Base-by-base conservation (phyloP, 371 early-diverging fungal species). In the Dentiscutata heterogama region DNA sequence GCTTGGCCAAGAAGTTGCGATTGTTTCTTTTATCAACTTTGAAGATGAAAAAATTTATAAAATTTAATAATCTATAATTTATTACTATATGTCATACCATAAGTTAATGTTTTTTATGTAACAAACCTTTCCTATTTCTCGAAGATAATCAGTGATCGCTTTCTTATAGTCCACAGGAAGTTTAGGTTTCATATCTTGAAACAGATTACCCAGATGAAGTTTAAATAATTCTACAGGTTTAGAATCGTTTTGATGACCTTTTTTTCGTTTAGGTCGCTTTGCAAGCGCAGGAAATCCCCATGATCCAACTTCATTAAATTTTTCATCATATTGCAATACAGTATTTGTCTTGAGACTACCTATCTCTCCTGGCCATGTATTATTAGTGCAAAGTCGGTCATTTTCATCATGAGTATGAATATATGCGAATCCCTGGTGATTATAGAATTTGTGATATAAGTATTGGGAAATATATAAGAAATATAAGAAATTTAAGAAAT, bases 191-290 rank as follows among this genome's bases (percentile, higher is more conserved):
- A 58, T 46, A 20, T 58, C 22, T 27, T 18, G 27, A n/a, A 20
- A n/a, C 42, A 67, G 29, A 13, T 78, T n/a, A 56, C 71, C 70
- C 25, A 79, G 35, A 51, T 31, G 51, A 16, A 79, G 50, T 61
- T 79, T 79, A 46, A 79, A 79, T 61, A 79, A 53, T 51, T 79
- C 79, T 42, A 79, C 31, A 31, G 79, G 79, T 54, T 27, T 79
- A 42, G 46, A 70, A 3, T 35, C 22, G 31, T 20, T 11, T 20
- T 25, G 7, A 68, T 18, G 35, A 16, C 35, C 56, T 22, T 16
- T 68, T 31, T 27, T 70, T 54, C n/a, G 67, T n/a, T n/a, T 46
- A 67, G 65, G 79, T 35, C 22, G 27, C 13, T 50, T 53, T n/a
- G 65, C 65, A 13, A 79, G 35, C 4, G 67, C 79, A 10, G 50